Evolutionary conservation across 1,284 basidiomycete species (phyloP).

Genomic region (Ceratobasidium sp.): DNA sequence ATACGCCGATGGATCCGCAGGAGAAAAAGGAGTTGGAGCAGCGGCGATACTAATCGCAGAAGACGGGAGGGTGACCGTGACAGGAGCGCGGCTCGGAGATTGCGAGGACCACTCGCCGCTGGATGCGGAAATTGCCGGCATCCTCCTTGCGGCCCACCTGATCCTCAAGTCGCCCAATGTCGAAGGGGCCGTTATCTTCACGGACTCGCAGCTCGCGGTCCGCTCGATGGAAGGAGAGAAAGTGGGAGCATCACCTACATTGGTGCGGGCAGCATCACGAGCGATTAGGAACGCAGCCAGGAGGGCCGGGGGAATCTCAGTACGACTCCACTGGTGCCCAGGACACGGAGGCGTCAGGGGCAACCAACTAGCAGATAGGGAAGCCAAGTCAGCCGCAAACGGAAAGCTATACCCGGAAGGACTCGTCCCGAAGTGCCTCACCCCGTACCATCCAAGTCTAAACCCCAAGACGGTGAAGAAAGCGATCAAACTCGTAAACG

Average conservation of each 20-base stretch:
- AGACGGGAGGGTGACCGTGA: no score
- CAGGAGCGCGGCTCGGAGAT: not conserved
- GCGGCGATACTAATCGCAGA: not conserved
- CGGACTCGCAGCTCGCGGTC: constrained; percentile 6
- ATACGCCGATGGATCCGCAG: not conserved
- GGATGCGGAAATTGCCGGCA: constrained; percentile 3
- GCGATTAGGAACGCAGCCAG: not conserved
- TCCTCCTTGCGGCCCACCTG: not conserved
- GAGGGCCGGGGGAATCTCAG: not conserved
- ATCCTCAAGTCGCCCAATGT: not conserved
- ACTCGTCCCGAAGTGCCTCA: not conserved
- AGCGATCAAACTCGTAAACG: no score
- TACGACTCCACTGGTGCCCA: constrained; percentile 29
- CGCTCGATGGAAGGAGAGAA: not conserved
- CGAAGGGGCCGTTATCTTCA: not conserved
- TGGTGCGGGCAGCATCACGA: no score
- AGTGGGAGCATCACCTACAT: not conserved
- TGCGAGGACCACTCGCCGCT: not conserved
- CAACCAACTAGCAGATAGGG: constrained; percentile 39
- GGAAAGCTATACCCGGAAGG: not conserved
- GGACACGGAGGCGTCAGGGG: constrained; percentile 38
- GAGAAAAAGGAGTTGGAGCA: not conserved
- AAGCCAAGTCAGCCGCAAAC: constrained; percentile 16
- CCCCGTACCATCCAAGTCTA: no score
- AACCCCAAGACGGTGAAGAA: no score